Base-by-base conservation (phyloP, 768 basidiomycete species). In the Macrolepiota dolichaula region DNA sequence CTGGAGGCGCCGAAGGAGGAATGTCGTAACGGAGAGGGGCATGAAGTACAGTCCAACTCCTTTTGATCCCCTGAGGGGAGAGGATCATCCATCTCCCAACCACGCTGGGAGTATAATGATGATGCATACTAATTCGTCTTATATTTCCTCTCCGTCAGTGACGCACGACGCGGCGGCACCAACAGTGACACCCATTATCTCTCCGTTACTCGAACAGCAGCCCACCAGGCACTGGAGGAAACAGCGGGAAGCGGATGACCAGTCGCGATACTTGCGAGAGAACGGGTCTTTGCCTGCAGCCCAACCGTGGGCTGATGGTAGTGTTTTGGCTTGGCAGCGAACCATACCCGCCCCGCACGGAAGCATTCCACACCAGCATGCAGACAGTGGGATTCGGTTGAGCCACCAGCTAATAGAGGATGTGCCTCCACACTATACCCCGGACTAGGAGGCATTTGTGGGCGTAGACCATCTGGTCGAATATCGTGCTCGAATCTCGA, bases 1-100 rank as follows among this genome's bases (percentile, higher is more conserved):
- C 24, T 40, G 65, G 46, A 61, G 67, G 15, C 63, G 64, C n/a
- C 64, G 66, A 54, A n/a, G 37, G 19, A 52, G 32, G 27, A 29
- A 36, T 4, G 17, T 36, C 32, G 11, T 32, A 27, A 15, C n/a
- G 15, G 29, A 10, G 17, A 19, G 19, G n/a, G 51, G 35, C 3
- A 2, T 3, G 12, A 7, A 32, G 9, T 32, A 29, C 35, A 52
- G 19, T 4, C 27, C 51, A n/a, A 52, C 51, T 13, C 51, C 51
- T 52, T 52, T 32, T 19, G 15, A 52, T 19, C 51, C 51, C 13
- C 35, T 32, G 5, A 13, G 1, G 1, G 47, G 25, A 4, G 1
- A 52, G 13, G 15, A 36, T 15, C 19, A 13, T 35, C 51, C 12
- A 29, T n/a, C n/a, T 17, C 51, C 51, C 51, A n/a, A 36, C 47